Percentiles rank a stretch among this genome's conserved stretches.
phyloP scores from a whole-genome alignment of 1,284 basidiomycete species.

The Ceratorhiza oryzae-sativae region DNA sequence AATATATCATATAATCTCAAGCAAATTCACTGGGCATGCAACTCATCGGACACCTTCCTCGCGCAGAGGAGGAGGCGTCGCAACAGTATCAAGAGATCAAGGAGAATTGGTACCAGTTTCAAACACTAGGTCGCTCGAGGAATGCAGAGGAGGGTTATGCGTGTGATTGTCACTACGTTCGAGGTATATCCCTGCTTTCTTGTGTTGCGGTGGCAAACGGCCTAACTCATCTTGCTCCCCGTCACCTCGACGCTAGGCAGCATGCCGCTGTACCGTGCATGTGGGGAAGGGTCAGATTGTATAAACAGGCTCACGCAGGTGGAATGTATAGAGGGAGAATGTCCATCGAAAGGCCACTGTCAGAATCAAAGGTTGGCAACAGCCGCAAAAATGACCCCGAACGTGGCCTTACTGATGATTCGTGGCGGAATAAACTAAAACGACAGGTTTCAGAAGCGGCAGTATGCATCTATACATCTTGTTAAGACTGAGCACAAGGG shows the following conservation, averaged over 20 bases:
- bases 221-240: conserved; percentile 30
- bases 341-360: conserved; percentile 82
- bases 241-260: conserved; percentile 51
- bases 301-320: conserved; percentile 98
- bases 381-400: conserved; percentile 41
- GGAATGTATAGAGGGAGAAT: conserved; percentile 89
- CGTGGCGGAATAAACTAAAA: conserved; percentile 14
- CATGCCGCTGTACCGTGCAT: conserved; percentile 66
- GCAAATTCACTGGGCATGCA: conserved; percentile 7
- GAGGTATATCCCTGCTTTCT: conserved; percentile 64
- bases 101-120: conserved; percentile 88
- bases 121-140: conserved; percentile 83
- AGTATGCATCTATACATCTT: conserved; percentile 90
- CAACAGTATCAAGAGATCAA: conserved; percentile 76
- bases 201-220: conserved; percentile 16
- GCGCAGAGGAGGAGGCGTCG: conserved; percentile 76
- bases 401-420: conserved; percentile 26
- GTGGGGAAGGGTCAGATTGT: conserved; percentile 90
- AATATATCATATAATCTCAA: background rate
- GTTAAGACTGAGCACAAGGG: conserved; percentile 96
- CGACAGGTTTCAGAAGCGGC: conserved; percentile 80
- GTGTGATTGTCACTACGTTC: conserved; percentile 87
- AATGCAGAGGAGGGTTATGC: conserved; percentile 92
- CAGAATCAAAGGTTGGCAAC: conserved; percentile 86
- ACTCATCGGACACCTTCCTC: conserved; percentile 79